Evolutionary conservation across 2,329 filamentous ascomycete genomes (phyloP), one percentile per base, ranked within the genome.

Genomic region (Achaetomium macrosporum): DNA sequence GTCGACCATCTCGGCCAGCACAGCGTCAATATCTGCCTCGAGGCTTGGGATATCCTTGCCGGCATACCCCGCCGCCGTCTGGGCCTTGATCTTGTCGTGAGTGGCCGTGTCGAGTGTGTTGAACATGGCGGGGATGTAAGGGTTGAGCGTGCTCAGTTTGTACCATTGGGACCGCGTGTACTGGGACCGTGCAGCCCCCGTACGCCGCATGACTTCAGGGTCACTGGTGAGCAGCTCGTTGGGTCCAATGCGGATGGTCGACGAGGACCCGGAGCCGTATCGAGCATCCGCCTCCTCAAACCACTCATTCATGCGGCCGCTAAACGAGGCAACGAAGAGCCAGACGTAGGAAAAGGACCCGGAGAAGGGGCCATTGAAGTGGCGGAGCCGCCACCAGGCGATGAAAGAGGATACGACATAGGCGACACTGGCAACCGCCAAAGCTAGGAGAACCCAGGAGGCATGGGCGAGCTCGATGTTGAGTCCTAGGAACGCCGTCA

Each of bases 101-200:
- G 40, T 42, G 9, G 52, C 59, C 33, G 59, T 61, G 51, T 66
- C 59, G 13, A 59, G 51, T 20, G 72, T 67, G 19, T 70, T 77
- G 59, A 82, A 71, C 52, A 80, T 69, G 56, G 72, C 74, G 63
- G 77, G 70, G 29, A 70, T 65, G 37, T 73, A 69, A 1, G 73
- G 72, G 57, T 80, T 72, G 47, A 79, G 64, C n/a, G 70, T 68
- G 57, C 73, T 68, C n/a, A 68, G 67, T 54, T 71, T 69, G 64
- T 76, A 76, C 69, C 71, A 76, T 1, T 55, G 52, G 9, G 64
- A 64, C 13, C 65, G 62, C 10, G 49, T 55, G 59, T 70, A 71
- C 12, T 53, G 50, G 25, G 61, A 61, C 7, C 66, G 63, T 4
- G 63, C 65, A 13, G 59, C 62, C 2, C 57, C 59, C 41, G 66